A percentile compares a stretch with the other conserved stretches of the same genome.
These are phyloP conservation scores for Aspergillus funiculosus DNA, from an alignment of 495 filamentous ascomycete species.

Conservation along the genomic window DNA sequence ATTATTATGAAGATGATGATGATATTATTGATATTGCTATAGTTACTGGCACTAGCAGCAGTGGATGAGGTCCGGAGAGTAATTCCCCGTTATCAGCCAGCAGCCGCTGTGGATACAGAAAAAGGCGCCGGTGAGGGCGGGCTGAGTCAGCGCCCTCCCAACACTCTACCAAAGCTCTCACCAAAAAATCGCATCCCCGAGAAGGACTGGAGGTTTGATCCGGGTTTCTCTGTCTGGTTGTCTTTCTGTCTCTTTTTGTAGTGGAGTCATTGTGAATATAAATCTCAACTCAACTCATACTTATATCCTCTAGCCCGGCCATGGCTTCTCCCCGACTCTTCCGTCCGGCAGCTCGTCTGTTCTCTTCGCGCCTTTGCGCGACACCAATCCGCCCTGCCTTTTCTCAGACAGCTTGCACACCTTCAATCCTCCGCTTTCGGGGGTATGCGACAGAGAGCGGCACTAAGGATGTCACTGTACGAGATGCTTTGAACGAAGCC, in stretches of 20 bases:
- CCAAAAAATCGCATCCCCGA: constrained; percentile 21
- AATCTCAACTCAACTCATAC: constrained; percentile 13
- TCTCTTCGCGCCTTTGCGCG: constrained; percentile 56
- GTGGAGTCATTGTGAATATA: constrained; percentile 23
- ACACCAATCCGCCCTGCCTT: constrained; percentile 47
- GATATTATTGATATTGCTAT: background rate
- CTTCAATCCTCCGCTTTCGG: constrained; percentile 39
- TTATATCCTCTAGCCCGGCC: constrained; percentile 26
- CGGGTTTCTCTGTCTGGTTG: constrained; percentile 6
- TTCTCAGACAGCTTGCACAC: constrained; percentile 43
- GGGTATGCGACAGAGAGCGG: constrained; percentile 53
- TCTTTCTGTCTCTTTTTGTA: constrained; percentile 19
- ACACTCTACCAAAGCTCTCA: constrained; percentile 32
- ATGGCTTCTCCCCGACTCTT: constrained; percentile 70
- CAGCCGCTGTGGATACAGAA: constrained; percentile 22
- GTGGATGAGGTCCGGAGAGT: background rate
- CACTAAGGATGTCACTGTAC: constrained; percentile 87
- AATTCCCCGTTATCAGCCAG: constrained; percentile 10
- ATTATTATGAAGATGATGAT: too few species aligned
- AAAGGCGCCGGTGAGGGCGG: constrained; percentile 35
- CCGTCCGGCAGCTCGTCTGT: constrained; percentile 72
- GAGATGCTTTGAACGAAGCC: constrained; percentile 96
- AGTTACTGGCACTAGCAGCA: background rate
- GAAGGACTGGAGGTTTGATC: constrained; percentile 6
- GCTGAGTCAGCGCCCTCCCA: constrained; percentile 37